phyloP scores from a whole-genome alignment of 306 rosid genomes.

The Astragalus glycyphyllos region DNA sequence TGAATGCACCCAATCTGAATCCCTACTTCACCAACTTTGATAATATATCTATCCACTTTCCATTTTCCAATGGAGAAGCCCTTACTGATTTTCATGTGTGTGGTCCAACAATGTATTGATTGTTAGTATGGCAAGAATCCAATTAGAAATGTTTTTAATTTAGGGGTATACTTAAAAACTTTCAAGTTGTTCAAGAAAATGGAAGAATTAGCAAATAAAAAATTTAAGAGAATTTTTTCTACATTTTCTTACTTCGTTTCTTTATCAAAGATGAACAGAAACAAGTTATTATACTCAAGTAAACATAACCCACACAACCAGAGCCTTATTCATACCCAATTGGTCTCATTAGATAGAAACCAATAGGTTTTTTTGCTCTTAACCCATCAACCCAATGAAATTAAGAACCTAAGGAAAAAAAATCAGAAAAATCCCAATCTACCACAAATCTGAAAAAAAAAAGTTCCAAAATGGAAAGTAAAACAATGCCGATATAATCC shows the following conservation, averaged over 20 bases:
- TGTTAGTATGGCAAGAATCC: no score
- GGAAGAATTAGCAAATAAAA: constrained; percentile 7
- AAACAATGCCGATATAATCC: neutral
- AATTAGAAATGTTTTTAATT: no score
- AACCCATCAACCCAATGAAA: constrained; percentile 40
- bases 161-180: no score
- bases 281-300: constrained; percentile 16
- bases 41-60: no score
- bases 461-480: neutral
- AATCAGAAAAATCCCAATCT: constrained; percentile 41
- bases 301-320: constrained; percentile 43
- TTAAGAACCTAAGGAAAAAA: constrained; percentile 39
- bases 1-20: no score
- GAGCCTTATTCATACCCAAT: constrained; percentile 56
- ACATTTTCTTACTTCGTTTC: neutral
- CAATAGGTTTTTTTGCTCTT: constrained; percentile 36
- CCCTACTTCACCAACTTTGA: no score
- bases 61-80: no score
- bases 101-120: no score
- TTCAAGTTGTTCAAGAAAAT: neutral
- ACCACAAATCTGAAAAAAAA: constrained; percentile 25
- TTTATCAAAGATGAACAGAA: constrained; percentile 23
- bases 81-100: no score
- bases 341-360: constrained; percentile 51
- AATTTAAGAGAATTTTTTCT: neutral